These are phyloP conservation scores for Suzukiozyma palmioleophila DNA, from an alignment of 1,139 yeast genomes.

Conservation along the genomic window DNA sequence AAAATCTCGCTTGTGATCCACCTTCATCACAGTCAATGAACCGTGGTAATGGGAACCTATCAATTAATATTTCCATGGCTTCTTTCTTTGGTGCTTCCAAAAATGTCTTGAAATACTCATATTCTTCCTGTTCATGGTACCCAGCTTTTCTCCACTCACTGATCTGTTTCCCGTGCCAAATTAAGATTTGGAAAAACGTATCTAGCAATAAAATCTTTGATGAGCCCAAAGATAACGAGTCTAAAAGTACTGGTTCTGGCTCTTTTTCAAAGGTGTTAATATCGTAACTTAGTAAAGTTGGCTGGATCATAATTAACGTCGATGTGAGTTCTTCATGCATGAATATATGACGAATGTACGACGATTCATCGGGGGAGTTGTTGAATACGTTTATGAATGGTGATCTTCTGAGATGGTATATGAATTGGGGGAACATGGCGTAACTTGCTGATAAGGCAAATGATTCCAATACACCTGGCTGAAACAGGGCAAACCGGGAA, in stretches of 20 bases:
- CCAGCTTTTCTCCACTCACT: conserved; percentile 70
- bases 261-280: conserved; percentile 44
- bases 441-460: conserved; percentile 77
- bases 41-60: conserved; percentile 69
- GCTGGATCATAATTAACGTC: conserved; percentile 71
- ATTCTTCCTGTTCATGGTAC: conserved; percentile 63
- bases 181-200: conserved; percentile 69
- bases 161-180: conserved; percentile 63
- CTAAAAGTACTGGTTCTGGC: conserved; percentile 62
- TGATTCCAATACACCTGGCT: conserved; percentile 69
- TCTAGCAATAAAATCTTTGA: conserved; percentile 61
- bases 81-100: conserved; percentile 64
- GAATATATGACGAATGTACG: conserved; percentile 62
- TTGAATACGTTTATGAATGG: conserved; percentile 68
- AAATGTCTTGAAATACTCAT: conserved; percentile 55
- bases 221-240: conserved; percentile 61
- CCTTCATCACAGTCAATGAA: conserved; percentile 74
- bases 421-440: conserved; percentile 72
- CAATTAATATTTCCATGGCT: conserved; percentile 62
- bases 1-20: conserved; percentile 74
- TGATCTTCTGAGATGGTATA: conserved; percentile 68
- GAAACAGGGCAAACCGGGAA: conserved; percentile 82
- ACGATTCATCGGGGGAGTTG: conserved; percentile 77
- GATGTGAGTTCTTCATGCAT: conserved; percentile 65
- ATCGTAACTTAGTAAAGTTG: conserved; percentile 63